Conservation (phyloP, 164 flowering plant species). For the Annona cherimola region DNA sequence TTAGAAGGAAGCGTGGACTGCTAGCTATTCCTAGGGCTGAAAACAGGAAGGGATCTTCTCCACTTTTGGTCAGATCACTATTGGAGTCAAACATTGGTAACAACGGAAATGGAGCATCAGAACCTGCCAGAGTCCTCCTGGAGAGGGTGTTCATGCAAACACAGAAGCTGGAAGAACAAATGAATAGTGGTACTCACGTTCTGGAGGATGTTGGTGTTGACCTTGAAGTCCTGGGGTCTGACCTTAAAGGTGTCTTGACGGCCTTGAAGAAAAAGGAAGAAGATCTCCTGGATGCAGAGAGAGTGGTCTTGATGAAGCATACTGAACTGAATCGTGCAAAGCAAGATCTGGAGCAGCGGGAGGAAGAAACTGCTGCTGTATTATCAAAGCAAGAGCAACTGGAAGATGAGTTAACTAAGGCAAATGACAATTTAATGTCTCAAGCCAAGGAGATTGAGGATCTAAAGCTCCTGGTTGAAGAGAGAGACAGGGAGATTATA, state of each 20-base stretch:
- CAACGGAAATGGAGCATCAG: constrained; percentile 51
- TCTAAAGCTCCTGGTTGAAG: constrained; percentile 47
- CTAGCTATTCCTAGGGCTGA: constrained; percentile 14
- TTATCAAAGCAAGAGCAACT: constrained; percentile 42
- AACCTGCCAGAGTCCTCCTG: constrained; percentile 64
- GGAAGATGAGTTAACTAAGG: constrained; percentile 58
- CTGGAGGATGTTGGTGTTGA: constrained; percentile 32
- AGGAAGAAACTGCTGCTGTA: constrained; percentile 48
- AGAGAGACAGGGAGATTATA: constrained; percentile 42
- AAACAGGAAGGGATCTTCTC: constrained; percentile 20
- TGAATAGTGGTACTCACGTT: constrained; percentile 30
- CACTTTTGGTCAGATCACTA: constrained; percentile 31
- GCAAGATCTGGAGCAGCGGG: constrained; percentile 49
- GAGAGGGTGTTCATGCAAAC: constrained; percentile 78
- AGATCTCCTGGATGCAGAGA: constrained; percentile 62
- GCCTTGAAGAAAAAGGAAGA: constrained; percentile 75
- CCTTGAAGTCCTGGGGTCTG: constrained; percentile 58
- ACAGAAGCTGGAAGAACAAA: constrained; percentile 71
- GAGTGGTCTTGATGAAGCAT: constrained; percentile 42
- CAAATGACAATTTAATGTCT: constrained; percentile 49
- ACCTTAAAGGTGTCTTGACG: constrained; percentile 58
- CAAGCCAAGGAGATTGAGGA: constrained; percentile 65
- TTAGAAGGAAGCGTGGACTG: constrained; percentile 22
- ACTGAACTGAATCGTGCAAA: constrained; percentile 45
- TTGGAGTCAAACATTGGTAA: constrained; percentile 27